A percentile compares a stretch with the other conserved stretches of the same genome.
Conservation (phyloP, 768 basidiomycete genomes). For the Dentipellis sp. region DNA sequence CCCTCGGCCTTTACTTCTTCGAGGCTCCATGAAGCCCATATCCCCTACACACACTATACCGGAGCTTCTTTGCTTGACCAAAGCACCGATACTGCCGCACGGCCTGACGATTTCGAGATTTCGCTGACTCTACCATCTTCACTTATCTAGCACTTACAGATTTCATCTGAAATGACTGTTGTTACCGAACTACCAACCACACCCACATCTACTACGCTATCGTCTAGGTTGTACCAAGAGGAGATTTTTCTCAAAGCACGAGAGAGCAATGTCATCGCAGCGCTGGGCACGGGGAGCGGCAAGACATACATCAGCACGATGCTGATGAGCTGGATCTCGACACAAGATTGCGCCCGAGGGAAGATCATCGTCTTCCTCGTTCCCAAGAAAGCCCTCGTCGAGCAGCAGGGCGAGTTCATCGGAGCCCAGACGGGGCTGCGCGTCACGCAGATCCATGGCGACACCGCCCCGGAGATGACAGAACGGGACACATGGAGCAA, state of each 20-base stretch:
- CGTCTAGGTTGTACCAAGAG: conserved; percentile 43
- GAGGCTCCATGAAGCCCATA: neutral
- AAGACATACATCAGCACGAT: conserved; percentile 52
- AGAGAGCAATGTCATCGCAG: conserved; percentile 46
- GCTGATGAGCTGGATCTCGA: conserved; percentile 68
- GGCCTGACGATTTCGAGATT: too few relatives aligned
- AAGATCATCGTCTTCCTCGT: conserved; percentile 76
- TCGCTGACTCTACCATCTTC: too few relatives aligned
- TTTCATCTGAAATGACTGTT: neutral
- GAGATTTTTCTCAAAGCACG: conserved; percentile 46
- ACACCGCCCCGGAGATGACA: conserved; percentile 60
- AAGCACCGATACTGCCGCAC: too few relatives aligned
- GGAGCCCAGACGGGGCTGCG: conserved; percentile 53
- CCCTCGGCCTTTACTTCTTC: neutral
- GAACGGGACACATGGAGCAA: conserved; percentile 57
- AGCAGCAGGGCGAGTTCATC: conserved; percentile 71
- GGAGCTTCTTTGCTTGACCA: too few relatives aligned
- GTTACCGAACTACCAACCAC: neutral
- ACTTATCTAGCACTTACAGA: neutral
- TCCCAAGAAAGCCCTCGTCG: conserved; percentile 77
- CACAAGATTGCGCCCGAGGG: conserved; percentile 36
- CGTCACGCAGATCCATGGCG: conserved; percentile 62
- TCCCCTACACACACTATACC: neutral
- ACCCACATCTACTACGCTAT: conserved; percentile 12
- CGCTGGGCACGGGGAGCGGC: conserved; percentile 50